Base-by-base conservation (phyloP, 805 yeast genomes). In the Citeromyces nyonsensis region DNA sequence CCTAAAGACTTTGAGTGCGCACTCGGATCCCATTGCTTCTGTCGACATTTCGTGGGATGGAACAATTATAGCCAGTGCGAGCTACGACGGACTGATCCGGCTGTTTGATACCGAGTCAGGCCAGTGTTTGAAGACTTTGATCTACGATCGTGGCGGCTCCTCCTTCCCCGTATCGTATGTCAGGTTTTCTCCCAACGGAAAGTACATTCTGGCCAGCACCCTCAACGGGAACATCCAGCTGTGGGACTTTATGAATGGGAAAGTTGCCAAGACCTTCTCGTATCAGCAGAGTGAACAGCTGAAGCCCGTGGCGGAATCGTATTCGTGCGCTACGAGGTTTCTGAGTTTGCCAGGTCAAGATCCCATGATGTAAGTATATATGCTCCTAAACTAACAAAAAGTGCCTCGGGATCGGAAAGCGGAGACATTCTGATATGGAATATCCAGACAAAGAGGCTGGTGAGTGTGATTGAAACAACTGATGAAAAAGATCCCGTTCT, bases 21-120 rank as follows among this genome's bases (percentile, higher is more conserved):
- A 88, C 53, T 72, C 93, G 0, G 96, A 84, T 42, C 93, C 96
- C 0, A 80, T 91, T 2, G 72, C 82, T 14, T 65, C 82, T 0
- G 59, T 86, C 2, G 76, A 83, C 43, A 55, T 88, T 31, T 70
- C 81, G 2, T 73, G 69, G 35, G 95, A 81, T 42, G 85, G 86
- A 36, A 66, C 94, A 0, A 70, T 91, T 25, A 69, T 91, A 6
- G 79, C 75, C 3, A 78, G 94, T 39, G 91, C 93, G 0, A 78
- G 94, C 11, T 79, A 77, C 49, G 98, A 88, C 53, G 98, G 98
- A 3, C 62, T 84, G 41, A 78, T 88, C 15, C 61, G 98, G 32
- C 57, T 88, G 11, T 88, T 93, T 60, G 96, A 86, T 49, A 68
- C 85, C 12, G 77, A 70, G 31, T 67, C 93, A 1, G 96, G 96